Percentiles rank a stretch among this genome's conserved stretches.
phyloP scores from a whole-genome alignment of 805 yeast genomes.

The Metschnikowia bowlesiae region DNA sequence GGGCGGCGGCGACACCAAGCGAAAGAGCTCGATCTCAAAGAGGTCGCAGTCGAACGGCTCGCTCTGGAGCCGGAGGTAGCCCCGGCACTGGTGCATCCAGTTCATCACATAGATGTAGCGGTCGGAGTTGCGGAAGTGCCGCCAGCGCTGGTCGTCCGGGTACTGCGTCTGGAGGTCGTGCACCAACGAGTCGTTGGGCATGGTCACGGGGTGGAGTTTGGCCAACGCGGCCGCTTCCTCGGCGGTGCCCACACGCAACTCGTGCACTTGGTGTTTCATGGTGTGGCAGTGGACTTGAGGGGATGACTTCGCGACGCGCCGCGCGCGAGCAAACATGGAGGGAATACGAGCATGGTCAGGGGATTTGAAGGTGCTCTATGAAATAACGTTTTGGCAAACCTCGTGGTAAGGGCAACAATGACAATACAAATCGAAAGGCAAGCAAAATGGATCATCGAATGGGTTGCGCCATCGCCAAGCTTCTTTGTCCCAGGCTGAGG shows the following conservation, averaged over 20 bases:
- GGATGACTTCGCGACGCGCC: neutral
- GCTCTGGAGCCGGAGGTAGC: constrained; percentile 43
- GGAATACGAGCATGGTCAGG: too few species aligned
- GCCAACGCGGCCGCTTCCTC: constrained; percentile 14
- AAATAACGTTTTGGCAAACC: too few species aligned
- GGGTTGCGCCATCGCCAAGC: too few species aligned
- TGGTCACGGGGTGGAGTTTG: constrained; percentile 12
- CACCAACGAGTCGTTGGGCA: constrained; percentile 16
- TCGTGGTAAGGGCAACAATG: too few species aligned
- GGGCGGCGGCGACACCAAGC: constrained; percentile 30
- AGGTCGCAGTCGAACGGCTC: constrained; percentile 56
- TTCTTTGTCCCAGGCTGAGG: too few species aligned
- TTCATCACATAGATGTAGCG: constrained; percentile 35
- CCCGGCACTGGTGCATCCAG: constrained; percentile 55
- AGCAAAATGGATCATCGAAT: too few species aligned
- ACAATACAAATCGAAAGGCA: too few species aligned
- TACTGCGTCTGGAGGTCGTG: constrained; percentile 10
- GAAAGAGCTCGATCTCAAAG: constrained; percentile 57
- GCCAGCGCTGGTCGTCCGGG: constrained; percentile 17
- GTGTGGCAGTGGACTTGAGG: neutral
- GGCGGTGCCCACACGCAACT: constrained; percentile 11
- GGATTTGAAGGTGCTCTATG: too few species aligned
- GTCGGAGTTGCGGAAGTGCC: constrained; percentile 16
- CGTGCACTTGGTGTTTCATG: constrained; percentile 14
- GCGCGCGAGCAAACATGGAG: neutral